Evolutionary conservation across 768 basidiomycete genomes (phyloP).

Genomic region (Candolleomyces efflorescens): DNA sequence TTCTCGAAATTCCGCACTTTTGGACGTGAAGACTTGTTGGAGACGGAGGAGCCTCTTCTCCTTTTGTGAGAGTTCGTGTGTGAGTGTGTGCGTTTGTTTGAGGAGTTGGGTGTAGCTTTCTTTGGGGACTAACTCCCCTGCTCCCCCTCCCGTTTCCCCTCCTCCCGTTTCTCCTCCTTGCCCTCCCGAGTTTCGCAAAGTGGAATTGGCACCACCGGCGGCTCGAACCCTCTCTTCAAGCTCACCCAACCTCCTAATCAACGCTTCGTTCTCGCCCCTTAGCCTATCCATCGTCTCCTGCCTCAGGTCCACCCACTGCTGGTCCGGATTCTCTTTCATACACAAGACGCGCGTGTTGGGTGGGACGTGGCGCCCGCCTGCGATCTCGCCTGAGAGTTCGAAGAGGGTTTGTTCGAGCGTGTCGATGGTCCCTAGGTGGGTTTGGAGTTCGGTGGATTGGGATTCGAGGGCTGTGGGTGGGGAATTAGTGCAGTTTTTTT

Average conservation of each 20-base stretch:
- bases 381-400: slow-evolving; percentile 73
- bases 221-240: slow-evolving; percentile 42
- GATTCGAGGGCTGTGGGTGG: slow-evolving; percentile 39
- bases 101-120: slow-evolving; percentile 74
- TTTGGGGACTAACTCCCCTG: slow-evolving; percentile 58
- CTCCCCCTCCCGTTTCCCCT: not conserved
- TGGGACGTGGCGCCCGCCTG: slow-evolving; percentile 69
- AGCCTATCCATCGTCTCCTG: slow-evolving; percentile 72
- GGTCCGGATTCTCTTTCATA: slow-evolving; percentile 77
- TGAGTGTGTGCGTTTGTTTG: slow-evolving; percentile 65
- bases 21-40: slow-evolving; percentile 81
- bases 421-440: slow-evolving; percentile 54
- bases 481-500: not conserved
- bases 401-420: slow-evolving; percentile 75
- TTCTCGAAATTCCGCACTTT: slow-evolving; percentile 88
- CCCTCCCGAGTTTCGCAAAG: slow-evolving; percentile 9
- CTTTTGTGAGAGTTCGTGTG: slow-evolving; percentile 64
- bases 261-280: slow-evolving; percentile 77
- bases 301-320: slow-evolving; percentile 73
- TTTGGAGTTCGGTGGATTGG: slow-evolving; percentile 28
- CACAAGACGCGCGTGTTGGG: slow-evolving; percentile 66
- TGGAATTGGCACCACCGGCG: not conserved
- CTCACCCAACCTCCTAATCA: slow-evolving; percentile 62
- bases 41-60: slow-evolving; percentile 78
- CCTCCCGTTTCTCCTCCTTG: slow-evolving; percentile 12